Evolutionary conservation across 2,329 filamentous ascomycete genomes (phyloP).

Genomic region (Scedosporium minutisporum): DNA sequence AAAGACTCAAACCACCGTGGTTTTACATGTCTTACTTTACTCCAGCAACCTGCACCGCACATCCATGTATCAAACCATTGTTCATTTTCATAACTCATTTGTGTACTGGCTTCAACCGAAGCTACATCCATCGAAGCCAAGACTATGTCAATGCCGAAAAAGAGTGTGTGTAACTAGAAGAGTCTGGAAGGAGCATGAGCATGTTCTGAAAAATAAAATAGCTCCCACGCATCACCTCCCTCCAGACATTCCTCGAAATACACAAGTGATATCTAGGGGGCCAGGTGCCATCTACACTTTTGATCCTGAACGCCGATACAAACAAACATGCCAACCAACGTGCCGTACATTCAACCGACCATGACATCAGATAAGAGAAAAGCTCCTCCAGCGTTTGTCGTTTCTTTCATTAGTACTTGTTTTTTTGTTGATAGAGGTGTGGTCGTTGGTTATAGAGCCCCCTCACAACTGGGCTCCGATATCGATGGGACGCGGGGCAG

Average conservation of each 20-base stretch:
- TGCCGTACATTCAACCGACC: not conserved
- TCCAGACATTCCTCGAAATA: not conserved
- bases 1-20: no score
- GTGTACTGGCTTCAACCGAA: no score
- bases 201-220: not conserved
- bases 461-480: slow-evolving; percentile 14
- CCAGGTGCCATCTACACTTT: slow-evolving; percentile 2
- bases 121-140: not conserved
- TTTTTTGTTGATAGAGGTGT: not conserved
- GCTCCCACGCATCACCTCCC: not conserved
- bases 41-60: not conserved
- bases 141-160: not conserved
- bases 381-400: not conserved
- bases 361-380: not conserved
- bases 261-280: not conserved
- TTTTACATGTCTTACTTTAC: slow-evolving; percentile 7
- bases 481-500: slow-evolving; percentile 18
- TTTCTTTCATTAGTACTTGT: not conserved
- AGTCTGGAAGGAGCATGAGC: not conserved
- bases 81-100: no score
- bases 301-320: not conserved
- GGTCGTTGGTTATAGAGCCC: not conserved
- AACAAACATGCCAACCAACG: not conserved
- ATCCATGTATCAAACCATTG: no score
- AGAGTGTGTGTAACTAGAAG: no score